Evolutionary conservation across 2,329 filamentous ascomycete species (phyloP).

Genomic region (Pseudogymnoascus sp.): DNA sequence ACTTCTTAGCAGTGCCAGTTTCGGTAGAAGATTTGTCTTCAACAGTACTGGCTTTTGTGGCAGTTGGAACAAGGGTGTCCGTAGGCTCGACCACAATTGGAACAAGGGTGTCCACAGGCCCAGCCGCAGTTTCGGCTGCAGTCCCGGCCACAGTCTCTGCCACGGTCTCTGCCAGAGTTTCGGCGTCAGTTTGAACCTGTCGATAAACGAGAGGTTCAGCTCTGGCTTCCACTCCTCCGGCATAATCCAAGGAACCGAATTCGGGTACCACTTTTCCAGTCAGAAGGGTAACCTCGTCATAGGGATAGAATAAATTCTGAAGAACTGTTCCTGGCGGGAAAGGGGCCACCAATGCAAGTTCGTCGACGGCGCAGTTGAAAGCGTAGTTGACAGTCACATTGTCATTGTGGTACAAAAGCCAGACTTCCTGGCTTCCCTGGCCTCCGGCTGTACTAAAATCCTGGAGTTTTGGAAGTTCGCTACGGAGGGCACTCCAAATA

Average conservation of each 20-base stretch:
- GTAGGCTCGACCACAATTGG: too few species aligned
- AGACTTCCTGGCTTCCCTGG: slow-evolving; percentile 35
- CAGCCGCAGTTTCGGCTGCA: neutral
- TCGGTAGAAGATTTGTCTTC: neutral
- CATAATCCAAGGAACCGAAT: slow-evolving; percentile 1
- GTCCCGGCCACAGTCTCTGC: neutral
- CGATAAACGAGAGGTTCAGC: neutral
- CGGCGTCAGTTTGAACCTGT: neutral
- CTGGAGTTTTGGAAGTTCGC: slow-evolving; percentile 35
- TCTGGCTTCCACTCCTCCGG: slow-evolving; percentile 19
- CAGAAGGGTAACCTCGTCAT: slow-evolving; percentile 43
- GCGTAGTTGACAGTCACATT: slow-evolving; percentile 41
- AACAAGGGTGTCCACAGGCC: neutral
- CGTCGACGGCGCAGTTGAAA: slow-evolving; percentile 42
- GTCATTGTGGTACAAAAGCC: slow-evolving; percentile 35
- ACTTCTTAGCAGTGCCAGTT: neutral
- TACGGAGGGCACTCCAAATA: slow-evolving; percentile 51
- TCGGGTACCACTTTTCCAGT: neutral
- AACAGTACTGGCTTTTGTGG: neutral
- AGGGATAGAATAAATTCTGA: slow-evolving; percentile 53
- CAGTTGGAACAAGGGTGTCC: neutral
- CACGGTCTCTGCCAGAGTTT: neutral
- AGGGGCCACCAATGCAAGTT: slow-evolving; percentile 43
- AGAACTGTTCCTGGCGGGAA: slow-evolving; percentile 45
- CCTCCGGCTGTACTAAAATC: slow-evolving; percentile 41